Conservation (phyloP, 2,329 filamentous ascomycete genomes). For the Clarireedia homoeocarpa region DNA sequence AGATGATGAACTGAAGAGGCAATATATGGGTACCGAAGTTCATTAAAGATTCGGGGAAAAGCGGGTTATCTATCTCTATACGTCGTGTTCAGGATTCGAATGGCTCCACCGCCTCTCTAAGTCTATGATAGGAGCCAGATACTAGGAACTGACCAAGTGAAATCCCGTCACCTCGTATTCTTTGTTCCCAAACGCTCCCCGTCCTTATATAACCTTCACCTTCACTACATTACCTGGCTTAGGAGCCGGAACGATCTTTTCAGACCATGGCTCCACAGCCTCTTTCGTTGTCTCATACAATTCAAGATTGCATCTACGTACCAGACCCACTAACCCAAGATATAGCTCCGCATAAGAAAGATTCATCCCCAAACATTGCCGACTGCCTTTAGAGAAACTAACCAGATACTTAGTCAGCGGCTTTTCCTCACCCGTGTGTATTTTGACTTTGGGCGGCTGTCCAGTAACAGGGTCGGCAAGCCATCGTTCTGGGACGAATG, state of each 20-base stretch:
- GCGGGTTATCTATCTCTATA: too few species aligned
- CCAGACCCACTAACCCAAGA: slow-evolving; percentile 3
- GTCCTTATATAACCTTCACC: slow-evolving; percentile 2
- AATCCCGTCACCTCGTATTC: too few species aligned
- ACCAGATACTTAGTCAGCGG: slow-evolving; percentile 29
- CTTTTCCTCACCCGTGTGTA: background rate
- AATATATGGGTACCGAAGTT: too few species aligned
- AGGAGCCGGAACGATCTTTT: background rate
- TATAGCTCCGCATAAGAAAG: slow-evolving; percentile 12
- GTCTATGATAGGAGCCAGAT: too few species aligned
- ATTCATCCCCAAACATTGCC: slow-evolving; percentile 35
- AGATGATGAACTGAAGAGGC: too few species aligned
- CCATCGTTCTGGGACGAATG: slow-evolving; percentile 37
- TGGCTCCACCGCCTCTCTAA: too few species aligned
- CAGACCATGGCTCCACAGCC: slow-evolving; percentile 1
- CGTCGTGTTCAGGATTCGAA: too few species aligned
- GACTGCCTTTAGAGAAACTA: slow-evolving; percentile 36
- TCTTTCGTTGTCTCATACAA: slow-evolving; percentile 1
- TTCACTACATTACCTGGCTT: slow-evolving; percentile 1
- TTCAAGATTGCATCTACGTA: slow-evolving; percentile 1
- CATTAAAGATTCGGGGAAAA: too few species aligned
- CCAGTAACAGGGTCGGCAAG: slow-evolving; percentile 23
- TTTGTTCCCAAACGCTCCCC: too few species aligned
- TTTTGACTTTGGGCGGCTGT: background rate
- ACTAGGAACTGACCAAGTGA: too few species aligned